phyloP scores from a whole-genome alignment of 768 basidiomycete species.

The Suillus bovinus region DNA sequence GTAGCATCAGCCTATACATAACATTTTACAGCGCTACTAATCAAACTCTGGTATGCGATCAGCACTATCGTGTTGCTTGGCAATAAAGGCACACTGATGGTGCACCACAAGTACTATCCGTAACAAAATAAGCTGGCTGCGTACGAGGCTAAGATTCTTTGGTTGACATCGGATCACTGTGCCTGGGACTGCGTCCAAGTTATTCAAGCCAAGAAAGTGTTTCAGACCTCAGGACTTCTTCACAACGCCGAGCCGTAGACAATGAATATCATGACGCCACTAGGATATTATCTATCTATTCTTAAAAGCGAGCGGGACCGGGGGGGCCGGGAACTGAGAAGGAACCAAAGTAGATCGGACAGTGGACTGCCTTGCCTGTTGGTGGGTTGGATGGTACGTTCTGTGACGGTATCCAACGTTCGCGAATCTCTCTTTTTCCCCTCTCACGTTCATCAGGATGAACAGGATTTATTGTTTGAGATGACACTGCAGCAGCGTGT shows the following conservation, averaged over 20 bases:
- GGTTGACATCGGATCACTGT: neutral
- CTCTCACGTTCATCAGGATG: conserved; percentile 53
- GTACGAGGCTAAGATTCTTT: neutral
- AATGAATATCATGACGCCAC: neutral
- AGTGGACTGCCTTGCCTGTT: conserved; percentile 28
- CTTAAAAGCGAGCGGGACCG: conserved; percentile 25
- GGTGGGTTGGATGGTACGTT: conserved; percentile 38
- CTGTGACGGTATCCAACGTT: conserved; percentile 63
- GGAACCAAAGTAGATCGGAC: conserved; percentile 22
- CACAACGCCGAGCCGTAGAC: neutral
- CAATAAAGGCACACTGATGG: too few species aligned
- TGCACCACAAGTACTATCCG: too few species aligned
- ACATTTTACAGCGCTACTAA: neutral
- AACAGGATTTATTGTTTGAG: too few species aligned
- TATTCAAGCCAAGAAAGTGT: neutral
- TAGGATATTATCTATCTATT: too few species aligned
- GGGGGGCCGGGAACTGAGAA: conserved; percentile 13
- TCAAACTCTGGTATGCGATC: too few species aligned
- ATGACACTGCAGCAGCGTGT: too few species aligned
- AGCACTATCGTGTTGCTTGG: too few species aligned
- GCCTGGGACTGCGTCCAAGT: neutral
- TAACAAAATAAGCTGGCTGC: neutral
- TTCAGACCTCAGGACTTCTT: neutral
- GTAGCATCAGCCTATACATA: conserved; percentile 3
- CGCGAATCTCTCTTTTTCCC: conserved; percentile 45